Conservation (phyloP, 208 protist species). For the Leishmania lainsoni region DNA sequence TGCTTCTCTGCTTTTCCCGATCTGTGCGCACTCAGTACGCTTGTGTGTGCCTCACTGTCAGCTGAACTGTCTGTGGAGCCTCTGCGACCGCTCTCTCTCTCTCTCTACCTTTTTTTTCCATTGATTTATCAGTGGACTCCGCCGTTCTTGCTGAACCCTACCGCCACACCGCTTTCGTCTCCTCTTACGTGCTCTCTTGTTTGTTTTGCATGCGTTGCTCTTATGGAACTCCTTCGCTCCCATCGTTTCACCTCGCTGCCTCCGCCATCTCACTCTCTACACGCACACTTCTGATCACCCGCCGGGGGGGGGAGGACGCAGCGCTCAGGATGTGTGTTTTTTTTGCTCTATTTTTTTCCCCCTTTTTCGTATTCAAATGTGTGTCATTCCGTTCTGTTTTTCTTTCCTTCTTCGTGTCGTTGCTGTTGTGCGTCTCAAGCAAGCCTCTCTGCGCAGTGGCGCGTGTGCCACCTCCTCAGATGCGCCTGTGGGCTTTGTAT, state of each 20-base stretch:
- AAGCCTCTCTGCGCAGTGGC: not conserved
- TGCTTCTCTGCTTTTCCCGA: not conserved
- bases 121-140: not conserved
- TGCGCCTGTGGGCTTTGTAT: not conserved
- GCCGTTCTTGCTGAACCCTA: not conserved
- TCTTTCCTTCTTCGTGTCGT: not conserved
- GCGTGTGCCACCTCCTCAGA: not conserved
- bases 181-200: not conserved
- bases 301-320: too few relatives aligned
- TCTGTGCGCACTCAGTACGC: not conserved
- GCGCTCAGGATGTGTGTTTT: not conserved
- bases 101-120: not conserved
- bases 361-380: not conserved
- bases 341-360: not conserved
- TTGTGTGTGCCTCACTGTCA: not conserved
- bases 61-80: not conserved
- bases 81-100: not conserved
- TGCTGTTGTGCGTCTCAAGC: not conserved
- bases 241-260: not conserved
- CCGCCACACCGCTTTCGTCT: not conserved
- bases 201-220: not conserved
- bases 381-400: not conserved
- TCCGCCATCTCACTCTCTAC: not conserved
- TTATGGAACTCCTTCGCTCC: not conserved
- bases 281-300: not conserved